A percentile compares a stretch with the other conserved stretches of the same genome.
These are phyloP conservation scores for Lyophyllum semitale DNA, from an alignment of 768 basidiomycete genomes.

Conservation along the genomic window DNA sequence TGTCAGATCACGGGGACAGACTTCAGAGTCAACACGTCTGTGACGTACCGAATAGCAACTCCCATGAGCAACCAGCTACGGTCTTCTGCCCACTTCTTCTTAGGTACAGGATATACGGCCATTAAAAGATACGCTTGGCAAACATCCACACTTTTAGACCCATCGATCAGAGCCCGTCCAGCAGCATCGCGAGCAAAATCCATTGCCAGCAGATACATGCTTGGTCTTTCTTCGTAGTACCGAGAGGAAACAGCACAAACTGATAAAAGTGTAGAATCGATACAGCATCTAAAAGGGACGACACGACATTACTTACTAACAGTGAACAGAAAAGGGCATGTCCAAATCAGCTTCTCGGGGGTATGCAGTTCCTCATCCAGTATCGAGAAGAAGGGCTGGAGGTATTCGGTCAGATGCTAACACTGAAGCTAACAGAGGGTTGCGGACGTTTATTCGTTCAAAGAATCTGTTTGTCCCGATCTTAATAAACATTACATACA, in stretches of 20 bases:
- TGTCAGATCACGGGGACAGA: neutral
- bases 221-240: constrained; percentile 57
- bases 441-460: constrained; percentile 52
- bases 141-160: constrained; percentile 70
- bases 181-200: constrained; percentile 65
- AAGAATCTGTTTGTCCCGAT: constrained; percentile 42
- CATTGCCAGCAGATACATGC: constrained; percentile 57
- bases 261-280: constrained; percentile 20
- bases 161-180: constrained; percentile 59
- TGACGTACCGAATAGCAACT: constrained; percentile 59
- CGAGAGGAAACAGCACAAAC: constrained; percentile 74
- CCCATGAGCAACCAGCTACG: constrained; percentile 74
- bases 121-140: constrained; percentile 77
- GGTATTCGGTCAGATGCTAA: constrained; percentile 27
- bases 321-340: constrained; percentile 61
- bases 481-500: neutral
- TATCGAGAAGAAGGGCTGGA: constrained; percentile 57
- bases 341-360: constrained; percentile 51
- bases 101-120: constrained; percentile 62
- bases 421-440: neutral
- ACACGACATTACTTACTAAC: constrained; percentile 46
- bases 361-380: constrained; percentile 60
- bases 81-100: constrained; percentile 70
- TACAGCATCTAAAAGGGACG: neutral
- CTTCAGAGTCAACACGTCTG: neutral